phyloP scores from a whole-genome alignment of 2,329 filamentous ascomycete genomes.

The Ophiostoma sp. region DNA sequence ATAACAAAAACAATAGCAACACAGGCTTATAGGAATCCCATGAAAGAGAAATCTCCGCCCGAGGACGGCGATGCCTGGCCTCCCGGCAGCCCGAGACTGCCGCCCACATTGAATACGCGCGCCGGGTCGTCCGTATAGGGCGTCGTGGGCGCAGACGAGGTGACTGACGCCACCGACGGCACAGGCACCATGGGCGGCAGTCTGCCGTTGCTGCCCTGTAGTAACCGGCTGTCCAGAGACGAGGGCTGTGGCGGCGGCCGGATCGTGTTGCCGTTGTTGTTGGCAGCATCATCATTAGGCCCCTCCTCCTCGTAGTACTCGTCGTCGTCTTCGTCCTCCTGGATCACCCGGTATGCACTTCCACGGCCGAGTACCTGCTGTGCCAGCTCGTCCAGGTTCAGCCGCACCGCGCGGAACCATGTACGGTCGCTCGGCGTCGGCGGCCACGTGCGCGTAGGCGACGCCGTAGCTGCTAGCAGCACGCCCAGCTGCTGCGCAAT shows the following conservation, averaged over 20 bases:
- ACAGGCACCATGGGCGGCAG: background rate
- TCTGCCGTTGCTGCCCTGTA: background rate
- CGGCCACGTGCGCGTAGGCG: constrained; percentile 1
- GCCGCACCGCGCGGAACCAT: constrained; percentile 2
- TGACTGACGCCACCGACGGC: background rate
- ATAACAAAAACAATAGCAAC: background rate
- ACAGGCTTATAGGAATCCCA: background rate
- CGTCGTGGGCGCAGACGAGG: background rate
- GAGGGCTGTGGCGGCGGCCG: background rate
- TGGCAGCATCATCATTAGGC: background rate
- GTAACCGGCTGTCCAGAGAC: background rate
- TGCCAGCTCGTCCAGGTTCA: constrained; percentile 7
- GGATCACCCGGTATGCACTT: constrained; percentile 9
- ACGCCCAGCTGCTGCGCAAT: constrained; percentile 1
- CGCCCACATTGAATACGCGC: background rate
- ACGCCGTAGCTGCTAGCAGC: constrained; percentile 1
- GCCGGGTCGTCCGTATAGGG: background rate
- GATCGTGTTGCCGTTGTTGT: background rate
- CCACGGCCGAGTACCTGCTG: constrained; percentile 14
- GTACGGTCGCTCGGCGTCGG: constrained; percentile 1
- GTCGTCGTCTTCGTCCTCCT: constrained; percentile 10
- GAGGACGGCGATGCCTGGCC: background rate
- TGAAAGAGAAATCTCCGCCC: background rate
- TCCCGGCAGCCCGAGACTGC: background rate
- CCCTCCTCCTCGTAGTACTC: background rate